Evolutionary conservation across 352 stramenopile species (phyloP), one percentile per base, ranked within the genome.

Genomic region (Pythium sp.): DNA sequence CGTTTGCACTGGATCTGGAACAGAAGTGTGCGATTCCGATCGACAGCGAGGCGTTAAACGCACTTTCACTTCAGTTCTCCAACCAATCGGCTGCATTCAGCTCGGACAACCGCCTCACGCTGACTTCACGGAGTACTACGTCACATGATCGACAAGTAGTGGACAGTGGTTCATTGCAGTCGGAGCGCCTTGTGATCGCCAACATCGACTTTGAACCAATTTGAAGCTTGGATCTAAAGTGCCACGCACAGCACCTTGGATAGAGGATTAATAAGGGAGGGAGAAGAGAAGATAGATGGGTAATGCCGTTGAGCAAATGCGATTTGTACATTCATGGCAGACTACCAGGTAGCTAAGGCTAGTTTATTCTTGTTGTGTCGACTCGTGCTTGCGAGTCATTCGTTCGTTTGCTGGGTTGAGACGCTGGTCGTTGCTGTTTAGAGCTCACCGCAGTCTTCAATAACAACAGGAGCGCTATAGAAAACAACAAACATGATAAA

Each of bases 401-500:
- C 22, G 18, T 46, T 49, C 32, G 30, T 34, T 20, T 57, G 49
- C 22, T 51, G 20, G 12, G 46, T 43, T 15, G 36, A 43, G 36
- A 15, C 36, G 11, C 36, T 15, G 36, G 11, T 2, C 41, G 41
- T 11, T 6, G 26, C 8, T 4, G 54, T 49, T 79, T 83, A 81
- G 24, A 99, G 59, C 79, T 99, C 95, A 53, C 98, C 98, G 72
- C 91, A 99, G 81, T 99, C 97, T 68, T 96, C 95, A 71, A 99
- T 97, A 15, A 98, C 78, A 46, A 99, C 92, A 51, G 75, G 60
- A 0, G 72, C 67, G 34, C 84, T 89, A 54, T 11, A 56, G 22
- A 65, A 60, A 9, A 38, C 32, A 38, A 12, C 32, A 38, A 38
- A 38, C 32, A 38, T 8, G 32, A 38, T 38, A 38, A 38, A 12